Conservation (phyloP, 2,329 filamentous ascomycete genomes). For the Fusarium sp. region DNA sequence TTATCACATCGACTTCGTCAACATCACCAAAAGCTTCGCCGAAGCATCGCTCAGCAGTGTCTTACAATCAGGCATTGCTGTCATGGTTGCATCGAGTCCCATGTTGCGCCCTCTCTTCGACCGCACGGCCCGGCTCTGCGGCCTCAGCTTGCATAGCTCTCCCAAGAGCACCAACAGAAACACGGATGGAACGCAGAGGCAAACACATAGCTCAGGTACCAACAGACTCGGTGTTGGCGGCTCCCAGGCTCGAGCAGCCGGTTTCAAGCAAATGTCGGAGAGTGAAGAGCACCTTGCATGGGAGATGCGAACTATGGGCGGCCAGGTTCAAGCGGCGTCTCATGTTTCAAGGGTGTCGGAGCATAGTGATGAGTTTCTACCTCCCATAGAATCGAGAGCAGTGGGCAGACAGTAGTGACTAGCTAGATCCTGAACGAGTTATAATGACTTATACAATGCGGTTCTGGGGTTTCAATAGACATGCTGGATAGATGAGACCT, state of each 20-base stretch:
- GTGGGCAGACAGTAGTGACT: too few relatives aligned
- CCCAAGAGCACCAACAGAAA: background rate
- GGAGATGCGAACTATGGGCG: slow-evolving; percentile 1
- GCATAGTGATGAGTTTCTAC: too few relatives aligned
- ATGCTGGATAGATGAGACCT: too few relatives aligned
- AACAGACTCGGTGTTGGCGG: background rate
- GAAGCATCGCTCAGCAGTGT: slow-evolving; percentile 12
- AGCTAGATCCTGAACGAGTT: too few relatives aligned
- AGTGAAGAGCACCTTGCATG: slow-evolving; percentile 21
- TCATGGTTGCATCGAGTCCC: slow-evolving; percentile 23
- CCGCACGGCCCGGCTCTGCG: background rate
- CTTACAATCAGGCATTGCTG: slow-evolving; percentile 17
- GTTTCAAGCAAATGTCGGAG: slow-evolving; percentile 8
- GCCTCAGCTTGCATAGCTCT: background rate
- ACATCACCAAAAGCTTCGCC: slow-evolving; percentile 16
- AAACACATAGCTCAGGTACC: background rate
- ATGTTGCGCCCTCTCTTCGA: slow-evolving; percentile 19
- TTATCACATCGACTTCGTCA: slow-evolving; percentile 19
- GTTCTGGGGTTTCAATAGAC: too few relatives aligned
- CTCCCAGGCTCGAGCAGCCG: background rate
- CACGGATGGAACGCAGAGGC: too few relatives aligned
- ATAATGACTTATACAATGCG: background rate
- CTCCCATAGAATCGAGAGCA: too few relatives aligned
- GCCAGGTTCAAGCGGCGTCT: too few relatives aligned
- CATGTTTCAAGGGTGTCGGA: too few relatives aligned